Conservation (phyloP, 257 asterid genomes). For the Anisodus tanguticus region DNA sequence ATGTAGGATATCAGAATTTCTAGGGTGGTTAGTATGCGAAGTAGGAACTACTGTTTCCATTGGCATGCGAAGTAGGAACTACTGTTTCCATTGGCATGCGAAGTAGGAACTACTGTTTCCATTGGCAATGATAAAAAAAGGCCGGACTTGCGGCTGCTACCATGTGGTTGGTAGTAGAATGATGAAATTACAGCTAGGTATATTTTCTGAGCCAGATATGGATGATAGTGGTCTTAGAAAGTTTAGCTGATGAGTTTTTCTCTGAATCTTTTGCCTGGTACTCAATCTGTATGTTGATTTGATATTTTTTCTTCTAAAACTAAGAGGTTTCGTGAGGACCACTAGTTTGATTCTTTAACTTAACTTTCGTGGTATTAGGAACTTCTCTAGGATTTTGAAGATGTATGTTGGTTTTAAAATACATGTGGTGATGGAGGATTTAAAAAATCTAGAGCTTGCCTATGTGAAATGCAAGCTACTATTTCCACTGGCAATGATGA, state of each 20-base stretch:
- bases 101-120: constrained; percentile 25
- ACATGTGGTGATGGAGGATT: background rate
- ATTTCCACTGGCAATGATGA: constrained; percentile 70
- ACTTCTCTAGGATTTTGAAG: background rate
- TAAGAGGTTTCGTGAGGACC: constrained; percentile 20
- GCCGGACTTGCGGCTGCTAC: constrained; percentile 90
- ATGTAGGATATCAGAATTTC: background rate
- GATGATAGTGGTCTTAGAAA: background rate
- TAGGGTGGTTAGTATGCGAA: background rate
- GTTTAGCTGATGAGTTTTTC: background rate
- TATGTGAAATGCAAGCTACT: background rate
- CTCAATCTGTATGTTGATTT: background rate
- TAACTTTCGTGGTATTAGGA: background rate
- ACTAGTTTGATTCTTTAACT: background rate
- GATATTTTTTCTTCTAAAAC: background rate
- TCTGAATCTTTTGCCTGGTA: background rate
- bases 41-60: constrained; percentile 28
- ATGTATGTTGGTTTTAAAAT: background rate
- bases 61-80: constrained; percentile 44
- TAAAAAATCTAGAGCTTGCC: background rate
- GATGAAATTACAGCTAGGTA: constrained; percentile 61
- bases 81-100: background rate
- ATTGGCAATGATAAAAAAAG: constrained; percentile 86
- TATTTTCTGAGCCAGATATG: constrained; percentile 67
- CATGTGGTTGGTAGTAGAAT: constrained; percentile 78